Base-by-base conservation (phyloP, 257 asterid genomes). In the Rhazya stricta region DNA sequence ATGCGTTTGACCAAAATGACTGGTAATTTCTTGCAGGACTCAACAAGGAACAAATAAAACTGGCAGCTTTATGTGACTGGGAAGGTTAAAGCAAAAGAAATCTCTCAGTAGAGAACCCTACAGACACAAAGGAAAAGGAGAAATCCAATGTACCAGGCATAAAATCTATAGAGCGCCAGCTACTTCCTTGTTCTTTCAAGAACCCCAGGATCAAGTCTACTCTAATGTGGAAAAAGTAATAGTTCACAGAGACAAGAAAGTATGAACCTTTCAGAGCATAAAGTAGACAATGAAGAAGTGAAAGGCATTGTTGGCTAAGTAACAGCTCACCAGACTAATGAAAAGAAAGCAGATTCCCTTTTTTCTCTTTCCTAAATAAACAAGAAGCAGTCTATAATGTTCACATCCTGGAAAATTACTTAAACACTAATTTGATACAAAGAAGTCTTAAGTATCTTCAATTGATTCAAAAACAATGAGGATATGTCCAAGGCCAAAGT, bases 291-390 rank as follows among this genome's bases (percentile, higher is more conserved):
- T 78, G 84, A 79, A 77, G 78, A 82, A 81, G 74, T 78, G 81
- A 79, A 77, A 82, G 87, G 85, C 86, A 79, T 78, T 82, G 85
- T 78, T 82, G 85, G 88, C 82, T 78, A 83, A 85, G 87, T 70
- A 84, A 91, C 90, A 88, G 88, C 91, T 88, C 91, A 86, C 78
- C 75, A 81, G 81, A 77, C 84, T 79, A 83, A 71, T 68, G 84
- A 79, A 83, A 86, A 74, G 90, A 90, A 88, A 92, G 95, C 89
- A 92, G 96, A 90, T 89, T 90, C 97, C 87, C 91, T 90, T 88
- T 83, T 84, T 75, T 71, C 77, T 73, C 74, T 67, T 74, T 80
- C 50, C 57, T 43, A 50, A 70, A 30, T 68, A 39, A 46, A 77
- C 53, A 36, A 63, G 71, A 34, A 67, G 60, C 43, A 78, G 66